These are phyloP conservation scores for Populus simonii DNA, from an alignment of 345 rosid genomes.

Conservation along the genomic window DNA sequence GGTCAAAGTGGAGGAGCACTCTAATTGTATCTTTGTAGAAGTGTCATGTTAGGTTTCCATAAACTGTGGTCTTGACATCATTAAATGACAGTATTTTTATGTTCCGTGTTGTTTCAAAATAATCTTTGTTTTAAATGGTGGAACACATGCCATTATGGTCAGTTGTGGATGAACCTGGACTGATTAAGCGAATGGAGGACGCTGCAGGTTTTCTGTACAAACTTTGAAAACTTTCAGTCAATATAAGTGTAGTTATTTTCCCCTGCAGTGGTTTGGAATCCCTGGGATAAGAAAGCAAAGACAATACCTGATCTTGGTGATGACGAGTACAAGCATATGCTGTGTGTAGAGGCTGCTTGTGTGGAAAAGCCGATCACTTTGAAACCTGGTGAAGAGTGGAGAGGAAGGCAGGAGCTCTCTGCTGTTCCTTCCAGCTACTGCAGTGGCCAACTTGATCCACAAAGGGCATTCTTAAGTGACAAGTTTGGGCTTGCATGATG, in stretches of 20 bases:
- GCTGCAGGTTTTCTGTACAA: background rate
- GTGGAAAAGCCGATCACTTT: constrained; percentile 74
- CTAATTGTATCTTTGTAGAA: background rate
- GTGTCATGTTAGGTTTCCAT: background rate
- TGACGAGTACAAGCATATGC: constrained; percentile 47
- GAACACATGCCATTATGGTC: background rate
- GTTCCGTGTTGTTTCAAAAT: background rate
- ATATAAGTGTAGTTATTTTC: background rate
- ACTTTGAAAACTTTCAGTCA: background rate
- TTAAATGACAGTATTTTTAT: background rate
- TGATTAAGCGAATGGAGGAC: background rate
- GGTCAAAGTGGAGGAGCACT: background rate
- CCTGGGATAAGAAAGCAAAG: constrained; percentile 94
- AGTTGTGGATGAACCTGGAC: background rate
- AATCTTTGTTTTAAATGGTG: background rate
- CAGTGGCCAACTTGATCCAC: constrained; percentile 30
- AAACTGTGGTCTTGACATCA: background rate
- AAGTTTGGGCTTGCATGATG: constrained; percentile 10
- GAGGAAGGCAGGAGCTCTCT: constrained; percentile 26
- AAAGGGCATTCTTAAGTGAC: background rate
- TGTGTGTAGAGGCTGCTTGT: constrained; percentile 93
- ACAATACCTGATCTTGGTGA: constrained; percentile 80
- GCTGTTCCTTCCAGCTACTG: constrained; percentile 28
- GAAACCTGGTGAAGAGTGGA: constrained; percentile 62
- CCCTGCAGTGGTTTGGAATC: constrained; percentile 89